Base-by-base conservation (phyloP, 2,329 filamentous ascomycete genomes). In the Botryotinia convoluta region DNA sequence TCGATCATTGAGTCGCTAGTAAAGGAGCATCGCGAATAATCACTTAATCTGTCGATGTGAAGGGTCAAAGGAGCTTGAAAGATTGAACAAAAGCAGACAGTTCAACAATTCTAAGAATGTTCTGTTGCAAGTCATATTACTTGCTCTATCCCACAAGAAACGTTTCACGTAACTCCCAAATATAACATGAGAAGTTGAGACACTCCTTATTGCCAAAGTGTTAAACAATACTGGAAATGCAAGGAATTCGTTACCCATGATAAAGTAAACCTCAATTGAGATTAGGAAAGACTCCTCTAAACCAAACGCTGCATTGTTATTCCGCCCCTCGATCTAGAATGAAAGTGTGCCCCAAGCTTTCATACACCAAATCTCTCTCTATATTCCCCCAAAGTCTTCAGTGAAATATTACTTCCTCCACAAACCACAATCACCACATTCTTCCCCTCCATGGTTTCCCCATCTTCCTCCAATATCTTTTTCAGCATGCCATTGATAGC, bases 361-460 rank as follows among this genome's bases (percentile, higher is more conserved):
- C 57, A 71, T 7, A 71, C 57, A 20, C 72, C 60, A 35, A 65
- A 73, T 44, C 42, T 72, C 69, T 73, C 54, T 37, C 69, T 51
- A n/a, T 73, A 71, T n/a, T 73, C 68, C n/a, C 85, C 84, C 70
- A 94, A 83, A 79, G 90, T 86, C 51, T 88, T 86, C 74, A 91
- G 81, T 3, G 87, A 89, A 51, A 93, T 87, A 80, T 90, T 90
- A 35, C 87, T 90, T 7, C 92, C 93, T 62, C 95, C 95, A 79
- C 95, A 98, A 10, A 98, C 90, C 37, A 97, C 86, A 71, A 98
- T 85, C 2, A 98, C 94, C 9, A 98, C 88, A 76, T 93, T 93
- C 80, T 90, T 94, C 74, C 86, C 89, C 5, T 89, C 81, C 1
- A 91, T 93, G 20, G 97, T 92, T 10, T 95, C 93, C 0, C 95